Percentiles rank a stretch among this genome's conserved stretches.
These are phyloP conservation scores for Pythium myriotylum DNA, from an alignment of 352 stramenopile genomes.

Conservation along the genomic window DNA sequence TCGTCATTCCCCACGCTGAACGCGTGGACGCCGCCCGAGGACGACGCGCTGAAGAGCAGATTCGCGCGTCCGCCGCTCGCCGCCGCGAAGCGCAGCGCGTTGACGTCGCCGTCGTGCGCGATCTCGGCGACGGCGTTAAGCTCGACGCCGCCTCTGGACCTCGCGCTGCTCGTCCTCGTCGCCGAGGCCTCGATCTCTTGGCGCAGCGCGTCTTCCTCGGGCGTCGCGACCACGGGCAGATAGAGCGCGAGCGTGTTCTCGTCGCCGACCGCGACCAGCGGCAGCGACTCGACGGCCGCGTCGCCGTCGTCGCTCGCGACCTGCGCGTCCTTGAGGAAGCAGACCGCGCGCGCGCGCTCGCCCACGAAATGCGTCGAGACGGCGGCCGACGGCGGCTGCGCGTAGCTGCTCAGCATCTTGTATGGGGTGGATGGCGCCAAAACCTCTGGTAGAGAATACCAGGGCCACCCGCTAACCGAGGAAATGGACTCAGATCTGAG, in stretches of 20 bases:
- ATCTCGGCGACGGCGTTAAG: constrained; percentile 47
- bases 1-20: constrained; percentile 38
- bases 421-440: constrained; percentile 17
- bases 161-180: background rate
- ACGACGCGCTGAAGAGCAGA: constrained; percentile 64
- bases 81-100: constrained; percentile 58
- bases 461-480: too few relatives aligned
- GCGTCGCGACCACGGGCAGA: constrained; percentile 45
- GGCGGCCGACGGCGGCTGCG: background rate
- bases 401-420: constrained; percentile 35
- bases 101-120: constrained; percentile 62
- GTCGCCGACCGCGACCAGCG: constrained; percentile 59
- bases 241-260: constrained; percentile 57
- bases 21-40: constrained; percentile 48
- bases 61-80: constrained; percentile 39
- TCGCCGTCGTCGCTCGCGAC: constrained; percentile 13
- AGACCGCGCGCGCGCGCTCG: constrained; percentile 63
- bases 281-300: constrained; percentile 31
- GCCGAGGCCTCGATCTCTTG: constrained; percentile 28
- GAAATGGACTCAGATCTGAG: constrained; percentile 12
- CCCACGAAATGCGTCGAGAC: constrained; percentile 67
- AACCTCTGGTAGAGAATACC: constrained; percentile 1
- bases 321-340: constrained; percentile 60
- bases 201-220: constrained; percentile 48
- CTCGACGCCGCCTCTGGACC: constrained; percentile 30